These are phyloP conservation scores for Melampsora larici-populina DNA, from an alignment of 1,284 basidiomycete species.

Conservation along the genomic window DNA sequence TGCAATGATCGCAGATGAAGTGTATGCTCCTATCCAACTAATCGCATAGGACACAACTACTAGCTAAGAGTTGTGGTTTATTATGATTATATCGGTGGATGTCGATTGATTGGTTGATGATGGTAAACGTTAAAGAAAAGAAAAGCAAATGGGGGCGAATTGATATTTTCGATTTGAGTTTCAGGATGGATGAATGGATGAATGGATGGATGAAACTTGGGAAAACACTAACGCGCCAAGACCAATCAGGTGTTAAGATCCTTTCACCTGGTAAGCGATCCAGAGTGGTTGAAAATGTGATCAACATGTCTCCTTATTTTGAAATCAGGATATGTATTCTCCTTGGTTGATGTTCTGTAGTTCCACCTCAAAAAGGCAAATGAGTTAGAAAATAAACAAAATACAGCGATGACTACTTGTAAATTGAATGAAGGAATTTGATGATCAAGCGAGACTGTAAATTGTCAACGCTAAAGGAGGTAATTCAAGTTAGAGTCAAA, in stretches of 20 bases:
- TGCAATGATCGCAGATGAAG: constrained; percentile 34
- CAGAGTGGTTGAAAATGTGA: background rate
- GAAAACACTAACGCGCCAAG: background rate
- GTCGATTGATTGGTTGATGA: background rate
- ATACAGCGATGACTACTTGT: no score
- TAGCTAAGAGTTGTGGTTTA: constrained; percentile 8
- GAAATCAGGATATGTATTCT: background rate
- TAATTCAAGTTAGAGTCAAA: no score
- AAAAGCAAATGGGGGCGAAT: background rate
- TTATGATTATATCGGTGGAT: background rate
- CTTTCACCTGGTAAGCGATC: background rate
- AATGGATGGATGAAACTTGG: background rate
- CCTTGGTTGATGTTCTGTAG: no score
- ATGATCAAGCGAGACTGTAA: no score
- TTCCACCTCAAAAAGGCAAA: no score
- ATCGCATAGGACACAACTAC: constrained; percentile 35
- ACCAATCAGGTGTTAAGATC: background rate
- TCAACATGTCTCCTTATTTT: background rate
- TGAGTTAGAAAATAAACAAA: no score
- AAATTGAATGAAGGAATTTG: no score
- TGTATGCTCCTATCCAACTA: constrained; percentile 36
- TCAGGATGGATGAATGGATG: background rate
- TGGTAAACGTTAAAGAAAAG: background rate
- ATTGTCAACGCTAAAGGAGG: no score
- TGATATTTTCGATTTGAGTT: no score